Conservation (phyloP, 2,329 filamentous ascomycete species). For the Celoporthe dispersa region DNA sequence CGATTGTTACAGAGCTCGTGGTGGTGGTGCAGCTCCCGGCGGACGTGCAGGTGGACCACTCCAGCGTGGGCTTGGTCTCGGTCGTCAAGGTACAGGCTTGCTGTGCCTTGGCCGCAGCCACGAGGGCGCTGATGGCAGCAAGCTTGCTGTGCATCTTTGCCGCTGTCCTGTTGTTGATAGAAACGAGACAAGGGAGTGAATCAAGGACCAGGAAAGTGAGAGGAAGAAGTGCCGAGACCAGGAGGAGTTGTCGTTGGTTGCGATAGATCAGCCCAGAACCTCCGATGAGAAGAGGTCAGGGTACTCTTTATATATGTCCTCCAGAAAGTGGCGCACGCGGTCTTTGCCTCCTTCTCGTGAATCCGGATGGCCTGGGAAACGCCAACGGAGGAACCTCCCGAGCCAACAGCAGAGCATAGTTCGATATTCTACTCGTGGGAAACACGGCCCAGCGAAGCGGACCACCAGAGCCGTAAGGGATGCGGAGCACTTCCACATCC, state of each 20-base stretch:
- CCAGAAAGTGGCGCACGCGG: background rate
- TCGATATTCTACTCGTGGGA: conserved; percentile 7
- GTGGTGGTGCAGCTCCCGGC: conserved; percentile 54
- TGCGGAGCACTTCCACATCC: background rate
- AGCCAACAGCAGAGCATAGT: background rate
- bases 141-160: conserved; percentile 16
- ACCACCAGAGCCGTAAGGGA: background rate
- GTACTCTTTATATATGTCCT: conserved; percentile 5
- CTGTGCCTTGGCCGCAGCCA: conserved; percentile 19
- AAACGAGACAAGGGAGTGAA: background rate
- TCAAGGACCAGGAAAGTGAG: background rate
- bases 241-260: background rate
- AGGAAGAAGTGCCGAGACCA: background rate
- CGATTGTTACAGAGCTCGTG: conserved; percentile 56
- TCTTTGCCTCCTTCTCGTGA: background rate
- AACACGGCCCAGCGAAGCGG: conserved; percentile 20
- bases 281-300: background rate
- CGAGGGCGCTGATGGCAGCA: conserved; percentile 17
- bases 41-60: conserved; percentile 57
- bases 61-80: conserved; percentile 58
- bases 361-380: background rate
- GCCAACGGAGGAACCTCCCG: conserved; percentile 6
- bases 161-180: background rate
- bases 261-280: background rate
- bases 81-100: conserved; percentile 46